These are phyloP conservation scores for Butyriboletus loyo DNA, from an alignment of 768 basidiomycete species.

Conservation along the genomic window DNA sequence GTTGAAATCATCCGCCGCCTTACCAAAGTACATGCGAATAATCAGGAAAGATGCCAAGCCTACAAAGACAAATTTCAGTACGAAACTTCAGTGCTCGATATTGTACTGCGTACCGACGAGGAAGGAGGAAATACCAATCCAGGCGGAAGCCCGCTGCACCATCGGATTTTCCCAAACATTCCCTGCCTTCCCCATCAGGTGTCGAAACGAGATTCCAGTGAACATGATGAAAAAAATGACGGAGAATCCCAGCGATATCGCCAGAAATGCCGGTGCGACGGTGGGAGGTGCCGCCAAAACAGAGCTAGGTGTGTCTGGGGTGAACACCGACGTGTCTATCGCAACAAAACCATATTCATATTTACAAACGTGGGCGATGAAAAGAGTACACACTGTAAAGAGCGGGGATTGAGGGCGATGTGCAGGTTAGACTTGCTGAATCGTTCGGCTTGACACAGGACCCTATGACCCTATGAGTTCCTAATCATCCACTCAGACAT, in stretches of 20 bases:
- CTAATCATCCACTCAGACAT: background rate
- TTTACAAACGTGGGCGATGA: background rate
- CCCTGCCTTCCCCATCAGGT: conserved; percentile 55
- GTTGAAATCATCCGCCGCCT: conserved; percentile 78
- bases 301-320: conserved; percentile 50
- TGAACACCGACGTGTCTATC: conserved; percentile 64
- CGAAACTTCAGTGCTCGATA: background rate
- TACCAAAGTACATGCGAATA: conserved; percentile 78
- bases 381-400: conserved; percentile 50
- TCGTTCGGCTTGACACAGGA: conserved; percentile 60
- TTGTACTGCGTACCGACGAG: conserved; percentile 51
- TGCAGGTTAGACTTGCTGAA: conserved; percentile 53
- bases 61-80: conserved; percentile 23
- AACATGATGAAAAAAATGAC: conserved; percentile 64
- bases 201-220: conserved; percentile 62
- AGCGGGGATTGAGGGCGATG: conserved; percentile 51
- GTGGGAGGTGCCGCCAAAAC: conserved; percentile 59
- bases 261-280: conserved; percentile 61
- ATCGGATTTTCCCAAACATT: conserved; percentile 52
- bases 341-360: background rate
- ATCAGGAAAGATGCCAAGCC: conserved; percentile 69
- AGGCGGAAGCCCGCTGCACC: conserved; percentile 59
- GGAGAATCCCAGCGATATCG: conserved; percentile 55
- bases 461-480: conserved; percentile 39
- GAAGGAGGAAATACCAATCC: conserved; percentile 77